Conservation (phyloP, 305 asterid genomes). For the Euphrasia arctica region DNA sequence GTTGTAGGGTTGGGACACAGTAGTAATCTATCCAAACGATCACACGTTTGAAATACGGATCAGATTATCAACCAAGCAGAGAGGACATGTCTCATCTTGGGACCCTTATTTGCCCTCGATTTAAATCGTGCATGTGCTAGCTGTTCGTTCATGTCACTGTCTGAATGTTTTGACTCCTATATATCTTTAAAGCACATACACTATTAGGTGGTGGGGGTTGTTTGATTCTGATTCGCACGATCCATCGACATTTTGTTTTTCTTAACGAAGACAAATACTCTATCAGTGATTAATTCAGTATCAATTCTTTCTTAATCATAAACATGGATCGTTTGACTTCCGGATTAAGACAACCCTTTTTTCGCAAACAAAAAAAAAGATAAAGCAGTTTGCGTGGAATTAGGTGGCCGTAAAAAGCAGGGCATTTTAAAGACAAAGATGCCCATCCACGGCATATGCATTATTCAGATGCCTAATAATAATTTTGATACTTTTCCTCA, state of each 20-base stretch:
- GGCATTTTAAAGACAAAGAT: slow-evolving; percentile 14
- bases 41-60: background rate
- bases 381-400: slow-evolving; percentile 20
- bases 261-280: slow-evolving; percentile 11
- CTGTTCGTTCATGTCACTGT: too few relatives aligned
- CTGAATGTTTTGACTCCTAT: too few relatives aligned
- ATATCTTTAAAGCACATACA: background rate
- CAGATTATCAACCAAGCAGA: too few relatives aligned
- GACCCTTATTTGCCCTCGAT: background rate
- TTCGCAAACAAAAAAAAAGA: slow-evolving; percentile 3
- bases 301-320: background rate
- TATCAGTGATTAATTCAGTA: too few relatives aligned
- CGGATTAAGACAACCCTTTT: slow-evolving; percentile 21
- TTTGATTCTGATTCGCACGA: slow-evolving; percentile 10
- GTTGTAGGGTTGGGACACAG: background rate
- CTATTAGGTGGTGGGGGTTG: background rate
- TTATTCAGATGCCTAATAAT: background rate
- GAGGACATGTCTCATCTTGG: background rate
- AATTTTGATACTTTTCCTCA: background rate
- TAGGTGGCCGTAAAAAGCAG: slow-evolving; percentile 28
- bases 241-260: background rate
- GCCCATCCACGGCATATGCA: background rate
- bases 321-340: slow-evolving; percentile 21
- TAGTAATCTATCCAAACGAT: background rate
- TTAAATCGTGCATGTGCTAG: too few relatives aligned